Conservation (phyloP, 768 basidiomycete species). For the Rhizopogon vesiculosus region DNA sequence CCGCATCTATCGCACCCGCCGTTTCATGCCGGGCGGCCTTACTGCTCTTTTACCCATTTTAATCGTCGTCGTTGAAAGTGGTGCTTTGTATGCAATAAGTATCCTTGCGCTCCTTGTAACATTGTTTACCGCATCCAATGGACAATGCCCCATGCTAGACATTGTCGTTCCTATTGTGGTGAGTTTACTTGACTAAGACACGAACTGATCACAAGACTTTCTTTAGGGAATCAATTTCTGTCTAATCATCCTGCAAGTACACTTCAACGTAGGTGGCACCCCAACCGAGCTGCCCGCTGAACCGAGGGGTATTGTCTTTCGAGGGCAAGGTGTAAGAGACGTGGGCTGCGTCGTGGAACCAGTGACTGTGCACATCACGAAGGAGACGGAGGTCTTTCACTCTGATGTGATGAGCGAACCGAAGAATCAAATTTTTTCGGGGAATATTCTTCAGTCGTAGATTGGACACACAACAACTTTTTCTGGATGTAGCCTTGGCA, state of each 20-base stretch:
- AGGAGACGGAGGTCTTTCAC: not conserved
- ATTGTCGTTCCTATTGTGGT: not conserved
- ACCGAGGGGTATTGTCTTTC: not conserved
- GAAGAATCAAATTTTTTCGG: not conserved
- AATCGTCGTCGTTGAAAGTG: slow-evolving; percentile 4
- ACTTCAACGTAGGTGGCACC: not conserved
- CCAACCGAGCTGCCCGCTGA: not conserved
- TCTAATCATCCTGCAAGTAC: slow-evolving; percentile 4
- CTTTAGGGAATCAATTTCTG: slow-evolving; percentile 1
- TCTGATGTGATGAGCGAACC: not conserved
- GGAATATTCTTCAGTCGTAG: not conserved
- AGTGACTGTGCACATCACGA: slow-evolving; percentile 1
- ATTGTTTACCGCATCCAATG: not conserved
- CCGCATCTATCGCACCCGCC: slow-evolving; percentile 1
- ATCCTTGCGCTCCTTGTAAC: not conserved
- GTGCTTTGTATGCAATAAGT: slow-evolving; percentile 1
- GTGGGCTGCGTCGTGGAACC: not conserved
- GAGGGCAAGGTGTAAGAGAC: not conserved
- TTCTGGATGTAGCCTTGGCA: no score
- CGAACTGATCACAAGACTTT: not conserved
- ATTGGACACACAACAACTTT: not conserved
- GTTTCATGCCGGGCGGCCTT: not conserved
- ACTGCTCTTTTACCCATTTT: not conserved
- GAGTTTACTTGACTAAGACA: not conserved
- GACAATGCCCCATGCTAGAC: not conserved